Base-by-base conservation (phyloP, 495 filamentous ascomycete species). In the Penicillium maclennaniae region DNA sequence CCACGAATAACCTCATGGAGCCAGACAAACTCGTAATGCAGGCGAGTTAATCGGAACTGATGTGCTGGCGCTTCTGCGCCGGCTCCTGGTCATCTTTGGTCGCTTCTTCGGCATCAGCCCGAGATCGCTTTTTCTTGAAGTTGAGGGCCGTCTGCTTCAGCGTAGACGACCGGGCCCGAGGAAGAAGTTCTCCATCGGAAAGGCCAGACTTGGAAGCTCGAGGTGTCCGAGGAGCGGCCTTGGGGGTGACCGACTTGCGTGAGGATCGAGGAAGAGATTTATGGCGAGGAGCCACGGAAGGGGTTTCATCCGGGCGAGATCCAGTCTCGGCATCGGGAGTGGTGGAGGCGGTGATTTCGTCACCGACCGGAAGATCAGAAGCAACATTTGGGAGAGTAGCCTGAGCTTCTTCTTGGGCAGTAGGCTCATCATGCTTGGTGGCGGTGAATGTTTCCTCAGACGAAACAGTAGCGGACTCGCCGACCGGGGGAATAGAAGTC, bases 21-120 rank as follows among this genome's bases (percentile, higher is more conserved):
- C 16, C 28, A 39, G 46, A 48, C 34, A 44, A 34, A 31, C 28
- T 3, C 14, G 47, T 49, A 19, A 31, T 12, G n/a, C 21, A 28
- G 17, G 12, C 27, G 15, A 7, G 28, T 56, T 53, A 56, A 48
- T 49, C 49, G 41, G 49, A 46, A 26, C 50, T 27, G 14, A 43
- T 49, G 43, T 54, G 42, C 43, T 47, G 58, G 28, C 58, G 54
- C 47, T 60, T 60, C 10, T 45, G 49, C 31, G 53, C 58, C 45
- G 40, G 58, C 28, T 56, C 49, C 6, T 53, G 45, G 2, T 7
- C 20, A 5, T 17, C 16, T 6, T 16, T 17, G 8, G 12, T 45
- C 5, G 49, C 19, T 37, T 48, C 46, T 14, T 50, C 43, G 34
- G 47, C 45, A 26, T 50, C 58, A 21, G 46, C 20, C 26, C 53